Evolutionary conservation across 768 basidiomycete genomes (phyloP), one percentile per base, ranked within the genome.

Genomic region (Hortiboletus flavorubellus): DNA sequence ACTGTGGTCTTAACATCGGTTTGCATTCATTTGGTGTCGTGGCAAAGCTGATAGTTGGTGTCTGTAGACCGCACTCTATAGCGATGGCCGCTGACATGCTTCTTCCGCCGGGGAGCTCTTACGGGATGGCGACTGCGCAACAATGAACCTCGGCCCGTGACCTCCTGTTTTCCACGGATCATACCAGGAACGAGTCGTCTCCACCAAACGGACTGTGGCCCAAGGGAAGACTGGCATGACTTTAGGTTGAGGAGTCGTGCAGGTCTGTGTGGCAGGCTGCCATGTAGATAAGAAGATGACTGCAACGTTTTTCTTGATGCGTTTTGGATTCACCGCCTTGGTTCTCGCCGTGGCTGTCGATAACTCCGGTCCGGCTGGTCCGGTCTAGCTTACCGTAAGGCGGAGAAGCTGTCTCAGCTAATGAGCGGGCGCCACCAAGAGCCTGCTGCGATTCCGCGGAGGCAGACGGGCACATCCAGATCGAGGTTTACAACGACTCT

Each of bases 361-460:
- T 40, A 41, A 23, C 31, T 35, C 34, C 34, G 38, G 38, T n/a
- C 38, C 38, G 46, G 44, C 50, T 49, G 37, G 54, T 44, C 41
- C 40, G 38, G 45, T 37, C n/a, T n/a, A n/a, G n/a, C n/a, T 33
- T 51, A 41, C 34, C 50, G 45, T 52, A 51, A 49, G 23, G 45
- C 55, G 42, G 45, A 54, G 34, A 56, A 59, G 43, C 30, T 21
- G 34, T 48, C 12, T 50, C 29, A 51, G 41, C 35, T 45, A 43
- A 56, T 42, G 46, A 26, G 21, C 21, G 35, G n/a, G 18, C 11
- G 53, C 46, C 53, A 47, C 39, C 31, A 23, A 31, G 52, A 16
- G 26, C 5, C 12, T 45, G 49, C 37, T 51, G 54, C 23, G 53
- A 58, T 56, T 58, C 67, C 67, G 67, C 67, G 66, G 66, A 64